Base-by-base conservation (phyloP, 2,329 filamentous ascomycete species). In the Massarina eburnea region DNA sequence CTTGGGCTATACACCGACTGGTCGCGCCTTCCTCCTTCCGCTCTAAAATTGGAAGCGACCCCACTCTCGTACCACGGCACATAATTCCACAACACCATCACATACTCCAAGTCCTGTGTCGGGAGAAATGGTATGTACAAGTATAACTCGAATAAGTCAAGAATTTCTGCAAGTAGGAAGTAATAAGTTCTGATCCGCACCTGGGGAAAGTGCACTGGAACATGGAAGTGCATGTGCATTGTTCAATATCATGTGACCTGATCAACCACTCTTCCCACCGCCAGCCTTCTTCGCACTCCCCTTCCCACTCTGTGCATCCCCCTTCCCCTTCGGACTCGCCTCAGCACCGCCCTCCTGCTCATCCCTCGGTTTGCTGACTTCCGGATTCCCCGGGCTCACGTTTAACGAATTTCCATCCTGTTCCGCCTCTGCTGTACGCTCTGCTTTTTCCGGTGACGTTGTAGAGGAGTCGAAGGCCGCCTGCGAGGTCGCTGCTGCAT, bases 381-480 rank as follows among this genome's bases (percentile, higher is more conserved):
- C 78, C 37, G 68, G 72, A 61, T 87, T 86, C 17, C 80, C 82
- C 0, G 82, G 80, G 53, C 80, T 83, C 19, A 80, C 78, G 37
- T 85, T 76, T 34, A 86, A 58, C 5, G 82, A 50, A 17, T 58
- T 51, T 10, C 57, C 56, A 33, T 63, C 64, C 18, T 58, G 57
- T 54, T 74, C 72, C 18, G 57, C 41, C 37, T 64, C 68, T 1
- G 71, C 71, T 4, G 56, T 64, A 14, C 49, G 63, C 55, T 73
- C 79, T 70, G 83, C 80, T 18, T 70, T 61, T 62, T 90, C 84
- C 0, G 89, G 89, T 17, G 77, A 73, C 20, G 87, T 91, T 65
- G 81, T 81, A 44, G 76, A 70, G 0, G 84, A 82, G 63, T 89
- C 79, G 69, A 88, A 95, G 1, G 90, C 85, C 0, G 84, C 79